A percentile compares a stretch with the other conserved stretches of the same genome.
Conservation (phyloP, 2,329 filamentous ascomycete species). For the Aureobasidium lini region DNA sequence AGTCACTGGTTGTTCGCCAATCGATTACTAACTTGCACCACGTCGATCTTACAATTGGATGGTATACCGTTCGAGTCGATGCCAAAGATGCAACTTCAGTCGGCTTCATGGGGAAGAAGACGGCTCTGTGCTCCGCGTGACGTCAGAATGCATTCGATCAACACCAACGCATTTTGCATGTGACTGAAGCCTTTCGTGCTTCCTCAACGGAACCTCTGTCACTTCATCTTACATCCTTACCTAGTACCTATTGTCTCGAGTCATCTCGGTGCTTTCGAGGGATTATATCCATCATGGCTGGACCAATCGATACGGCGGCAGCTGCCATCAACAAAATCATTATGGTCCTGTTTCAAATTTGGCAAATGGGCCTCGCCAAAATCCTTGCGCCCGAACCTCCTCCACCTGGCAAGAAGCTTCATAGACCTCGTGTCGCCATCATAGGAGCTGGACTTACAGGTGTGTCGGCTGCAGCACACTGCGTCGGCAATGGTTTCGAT, state of each 20-base stretch:
- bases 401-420: slow-evolving; percentile 47
- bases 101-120: neutral
- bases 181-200: neutral
- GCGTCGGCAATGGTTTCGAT: slow-evolving; percentile 78
- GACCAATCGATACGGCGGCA: neutral
- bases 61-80: neutral
- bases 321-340: slow-evolving; percentile 37
- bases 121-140: neutral
- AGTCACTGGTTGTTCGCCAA: too few species aligned
- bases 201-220: neutral
- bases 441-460: slow-evolving; percentile 55
- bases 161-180: neutral
- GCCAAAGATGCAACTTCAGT: neutral
- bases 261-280: neutral
- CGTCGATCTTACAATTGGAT: neutral
- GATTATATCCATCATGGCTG: neutral
- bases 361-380: slow-evolving; percentile 57
- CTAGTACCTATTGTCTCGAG: neutral
- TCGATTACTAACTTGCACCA: neutral
- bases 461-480: slow-evolving; percentile 72
- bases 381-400: slow-evolving; percentile 66
- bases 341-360: slow-evolving; percentile 54
- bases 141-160: neutral
- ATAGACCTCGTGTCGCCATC: slow-evolving; percentile 49
- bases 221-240: neutral